A percentile compares a stretch with the other conserved stretches of the same genome.
These are phyloP conservation scores for Tilletia walkeri DNA, from an alignment of 1,284 basidiomycete genomes.

Conservation along the genomic window DNA sequence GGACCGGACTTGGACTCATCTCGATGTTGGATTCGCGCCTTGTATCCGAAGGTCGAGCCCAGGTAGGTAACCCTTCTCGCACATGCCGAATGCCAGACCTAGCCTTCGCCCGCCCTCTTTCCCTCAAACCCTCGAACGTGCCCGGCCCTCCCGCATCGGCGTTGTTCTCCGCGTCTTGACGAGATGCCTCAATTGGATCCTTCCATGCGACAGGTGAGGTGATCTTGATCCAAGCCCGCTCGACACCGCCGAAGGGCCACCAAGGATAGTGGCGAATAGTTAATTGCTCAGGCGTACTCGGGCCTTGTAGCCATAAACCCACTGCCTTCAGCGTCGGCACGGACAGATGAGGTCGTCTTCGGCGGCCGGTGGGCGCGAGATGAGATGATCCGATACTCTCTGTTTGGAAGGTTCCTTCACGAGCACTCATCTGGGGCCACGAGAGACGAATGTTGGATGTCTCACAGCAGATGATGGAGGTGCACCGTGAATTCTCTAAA, in stretches of 20 bases:
- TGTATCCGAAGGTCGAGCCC: background rate
- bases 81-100: background rate
- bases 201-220: constrained; percentile 39
- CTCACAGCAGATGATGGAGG: too few species aligned
- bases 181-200: constrained; percentile 17
- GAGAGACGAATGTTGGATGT: too few species aligned
- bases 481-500: too few species aligned
- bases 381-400: too few species aligned
- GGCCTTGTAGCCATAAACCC: constrained; percentile 32
- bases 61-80: background rate
- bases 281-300: constrained; percentile 24
- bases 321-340: background rate
- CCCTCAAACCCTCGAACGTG: background rate
- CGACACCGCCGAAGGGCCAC: constrained; percentile 46
- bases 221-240: constrained; percentile 31
- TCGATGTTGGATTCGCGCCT: background rate
- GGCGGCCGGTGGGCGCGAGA: background rate
- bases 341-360: background rate
- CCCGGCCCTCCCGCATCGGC: background rate
- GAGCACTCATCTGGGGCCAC: background rate
- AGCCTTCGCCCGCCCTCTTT: constrained; percentile 2
- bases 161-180: background rate
- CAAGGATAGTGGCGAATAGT: constrained; percentile 43
- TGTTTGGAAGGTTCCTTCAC: constrained; percentile 7
- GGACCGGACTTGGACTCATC: background rate